A percentile compares a stretch with the other conserved stretches of the same genome.
Evolutionary conservation across 1,284 basidiomycete species (phyloP).

Genomic region (Melampsora larici-populina): DNA sequence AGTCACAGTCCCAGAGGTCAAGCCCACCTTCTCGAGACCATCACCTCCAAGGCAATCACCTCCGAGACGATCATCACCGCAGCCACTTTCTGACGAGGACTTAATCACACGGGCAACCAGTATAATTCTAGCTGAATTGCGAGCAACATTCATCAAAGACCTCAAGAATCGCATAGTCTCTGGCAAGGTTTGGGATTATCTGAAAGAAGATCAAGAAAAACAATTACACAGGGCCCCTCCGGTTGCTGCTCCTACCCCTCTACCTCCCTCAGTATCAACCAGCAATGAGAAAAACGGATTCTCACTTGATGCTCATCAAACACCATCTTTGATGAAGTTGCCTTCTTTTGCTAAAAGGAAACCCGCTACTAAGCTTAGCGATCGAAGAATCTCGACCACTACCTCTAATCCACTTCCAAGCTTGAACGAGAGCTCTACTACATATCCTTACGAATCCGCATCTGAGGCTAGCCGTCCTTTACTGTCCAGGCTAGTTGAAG

Average conservation of each 20-base stretch:
- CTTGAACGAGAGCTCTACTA: not conserved
- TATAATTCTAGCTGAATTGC: conserved; percentile 65
- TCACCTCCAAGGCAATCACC: conserved; percentile 3
- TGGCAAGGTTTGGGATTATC: conserved; percentile 61
- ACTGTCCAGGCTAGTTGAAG: conserved; percentile 12
- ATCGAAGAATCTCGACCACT: not conserved
- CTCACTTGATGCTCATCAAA: not conserved
- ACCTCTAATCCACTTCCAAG: not conserved
- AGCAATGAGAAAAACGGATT: not conserved
- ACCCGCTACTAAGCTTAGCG: not conserved
- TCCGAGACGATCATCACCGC: not conserved
- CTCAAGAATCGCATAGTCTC: conserved; percentile 66
- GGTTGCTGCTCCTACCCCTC: not conserved
- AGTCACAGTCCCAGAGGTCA: not conserved
- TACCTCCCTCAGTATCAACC: not conserved
- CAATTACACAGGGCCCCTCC: conserved; percentile 43
- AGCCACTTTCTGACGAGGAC: conserved; percentile 57
- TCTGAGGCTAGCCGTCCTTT: not conserved
- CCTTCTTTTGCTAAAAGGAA: conserved; percentile 42
- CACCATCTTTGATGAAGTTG: conserved; percentile 19
- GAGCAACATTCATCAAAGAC: conserved; percentile 65
- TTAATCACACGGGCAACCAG: conserved; percentile 64
- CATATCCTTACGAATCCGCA: not conserved
- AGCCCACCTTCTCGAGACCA: too few relatives aligned
- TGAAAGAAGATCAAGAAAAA: conserved; percentile 58